Evolutionary conservation across 148 eudicot genomes (phyloP).

Genomic region (Silene conica): DNA sequence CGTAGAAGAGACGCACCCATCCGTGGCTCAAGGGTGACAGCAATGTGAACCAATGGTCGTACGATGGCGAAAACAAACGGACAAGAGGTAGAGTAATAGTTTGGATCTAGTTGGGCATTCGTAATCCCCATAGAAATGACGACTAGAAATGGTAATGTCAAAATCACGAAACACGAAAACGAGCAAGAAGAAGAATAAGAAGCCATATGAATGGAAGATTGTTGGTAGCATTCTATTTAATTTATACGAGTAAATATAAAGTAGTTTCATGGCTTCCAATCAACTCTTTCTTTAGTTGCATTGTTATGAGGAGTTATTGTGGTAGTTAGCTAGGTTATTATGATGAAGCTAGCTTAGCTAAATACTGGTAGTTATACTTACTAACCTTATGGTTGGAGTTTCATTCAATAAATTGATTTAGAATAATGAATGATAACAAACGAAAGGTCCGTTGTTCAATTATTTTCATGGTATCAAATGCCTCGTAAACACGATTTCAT

Average conservation of each 20-base stretch:
- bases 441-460: too few relatives aligned
- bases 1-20: constrained; percentile 96
- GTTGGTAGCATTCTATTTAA: not conserved
- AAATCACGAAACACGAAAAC: constrained; percentile 6
- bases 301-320: too few relatives aligned
- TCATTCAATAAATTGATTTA: too few relatives aligned
- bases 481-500: too few relatives aligned
- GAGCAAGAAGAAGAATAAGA: constrained; percentile 19
- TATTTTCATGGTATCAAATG: too few relatives aligned
- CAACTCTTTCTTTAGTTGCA: too few relatives aligned
- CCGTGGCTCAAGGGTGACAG: constrained; percentile 57
- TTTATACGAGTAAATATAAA: not conserved
- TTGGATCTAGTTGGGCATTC: constrained; percentile 61
- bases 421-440: too few relatives aligned
- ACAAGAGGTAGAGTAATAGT: constrained; percentile 59
- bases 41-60: constrained; percentile 40
- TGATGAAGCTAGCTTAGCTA: too few relatives aligned
- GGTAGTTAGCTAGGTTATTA: too few relatives aligned
- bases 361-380: too few relatives aligned
- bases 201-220: constrained; percentile 36
- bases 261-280: too few relatives aligned
- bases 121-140: constrained; percentile 41
- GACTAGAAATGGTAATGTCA: constrained; percentile 22
- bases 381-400: too few relatives aligned
- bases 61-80: constrained; percentile 49